Base-by-base conservation (phyloP, 176 grass and related monocot genomes). In the Ananas comosus region DNA sequence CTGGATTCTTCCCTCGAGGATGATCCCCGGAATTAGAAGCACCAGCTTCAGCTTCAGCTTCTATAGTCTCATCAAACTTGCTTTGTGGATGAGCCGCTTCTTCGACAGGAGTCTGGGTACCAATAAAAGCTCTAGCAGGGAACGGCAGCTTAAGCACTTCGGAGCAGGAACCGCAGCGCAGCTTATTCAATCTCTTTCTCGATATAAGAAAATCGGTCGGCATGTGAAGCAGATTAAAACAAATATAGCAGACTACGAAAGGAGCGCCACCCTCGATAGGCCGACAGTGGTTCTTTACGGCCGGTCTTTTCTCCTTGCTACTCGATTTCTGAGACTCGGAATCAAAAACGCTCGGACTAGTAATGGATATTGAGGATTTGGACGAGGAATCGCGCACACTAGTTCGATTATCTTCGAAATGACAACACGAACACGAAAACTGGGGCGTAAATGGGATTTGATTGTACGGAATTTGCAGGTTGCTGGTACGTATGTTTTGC, bases 201-300 rank as follows among this genome's bases (percentile, higher is more conserved):
- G 89, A 83, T 33, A 91, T 64, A 25, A 88, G 78, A 72, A 93
- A 80, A 69, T 89, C 88, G 25, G 89, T 80, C 78, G 95, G 90
- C 51, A 91, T 74, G 80, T 86, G 90, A 74, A 99, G 80, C 72
- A 99, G 68, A 76, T 78, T 78, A 70, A 81, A 84, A 68, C 95
- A 99, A 52, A 82, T 70, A 22, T 81, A 74, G 70, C 95, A 99
- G 69, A 93, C 77, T 1, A 84, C 77, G 64, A 82, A 99, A 24
- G 95, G 95, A 16, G 87, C 87, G 51, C 79, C 95, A 12, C 90
- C 87, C 0, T 79, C 93, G 54, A 99, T 67, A 69, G 95, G 82
- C 47, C 87, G 74, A 56, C 91, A 91, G 28, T 87, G 86, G 66
- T 86, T 80, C 72, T 86, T 99, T 53, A 79, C 78, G 64, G 72